A percentile compares a stretch with the other conserved stretches of the same genome.
These are phyloP conservation scores for Marasmius sp. DNA, from an alignment of 1,284 basidiomycete species.

Conservation along the genomic window DNA sequence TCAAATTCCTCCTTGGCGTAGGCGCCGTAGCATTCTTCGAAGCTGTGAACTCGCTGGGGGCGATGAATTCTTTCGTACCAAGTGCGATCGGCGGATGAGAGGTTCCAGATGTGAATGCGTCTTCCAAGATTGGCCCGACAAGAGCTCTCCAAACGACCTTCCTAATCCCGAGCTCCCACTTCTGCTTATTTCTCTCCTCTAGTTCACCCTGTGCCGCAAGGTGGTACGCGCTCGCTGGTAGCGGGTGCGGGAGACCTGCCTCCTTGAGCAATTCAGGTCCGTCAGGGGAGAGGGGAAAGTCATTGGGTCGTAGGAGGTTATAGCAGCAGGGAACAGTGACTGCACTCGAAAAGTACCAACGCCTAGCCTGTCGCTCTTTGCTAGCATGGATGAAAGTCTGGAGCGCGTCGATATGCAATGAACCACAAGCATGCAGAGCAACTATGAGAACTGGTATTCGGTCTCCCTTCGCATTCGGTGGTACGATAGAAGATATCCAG, in stretches of 20 bases:
- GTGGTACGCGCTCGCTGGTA: slow-evolving; percentile 48
- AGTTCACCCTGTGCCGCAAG: slow-evolving; percentile 52
- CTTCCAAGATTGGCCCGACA: slow-evolving; percentile 26
- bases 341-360: slow-evolving; percentile 40
- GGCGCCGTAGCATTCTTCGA: not conserved
- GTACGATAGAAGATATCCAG: slow-evolving; percentile 31
- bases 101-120: slow-evolving; percentile 7
- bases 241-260: slow-evolving; percentile 15
- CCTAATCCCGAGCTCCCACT: slow-evolving; percentile 47
- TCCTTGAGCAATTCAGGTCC: not conserved
- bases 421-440: slow-evolving; percentile 61
- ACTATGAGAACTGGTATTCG: slow-evolving; percentile 55
- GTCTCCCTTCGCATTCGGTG: slow-evolving; percentile 7
- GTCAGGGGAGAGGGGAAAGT: slow-evolving; percentile 12
- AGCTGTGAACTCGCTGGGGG: not conserved
- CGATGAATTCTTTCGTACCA: not conserved
- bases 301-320: slow-evolving; percentile 44
- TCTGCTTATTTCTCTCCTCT: slow-evolving; percentile 37
- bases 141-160: slow-evolving; percentile 71
- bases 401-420: slow-evolving; percentile 46
- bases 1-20: not conserved
- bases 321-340: slow-evolving; percentile 54
- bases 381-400: slow-evolving; percentile 32
- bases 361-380: not conserved
- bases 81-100: not conserved